Conservation (phyloP, 2,329 filamentous ascomycete species). For the Penicillium capsulatum region DNA sequence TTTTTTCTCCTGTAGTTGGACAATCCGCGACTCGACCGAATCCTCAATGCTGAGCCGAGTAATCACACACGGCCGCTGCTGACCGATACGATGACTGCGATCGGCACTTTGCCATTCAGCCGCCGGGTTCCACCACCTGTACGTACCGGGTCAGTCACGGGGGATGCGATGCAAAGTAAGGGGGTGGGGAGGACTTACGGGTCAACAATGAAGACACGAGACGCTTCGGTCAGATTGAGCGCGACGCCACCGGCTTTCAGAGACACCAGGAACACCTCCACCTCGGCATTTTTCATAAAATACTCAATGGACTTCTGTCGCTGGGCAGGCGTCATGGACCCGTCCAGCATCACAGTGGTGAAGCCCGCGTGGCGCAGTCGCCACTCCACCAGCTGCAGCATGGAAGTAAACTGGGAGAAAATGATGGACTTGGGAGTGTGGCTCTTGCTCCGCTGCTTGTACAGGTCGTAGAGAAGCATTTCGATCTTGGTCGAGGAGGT, state of each 20-base stretch:
- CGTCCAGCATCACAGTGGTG: constrained; percentile 96
- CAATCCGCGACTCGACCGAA: constrained; percentile 92
- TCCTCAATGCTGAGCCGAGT: constrained; percentile 95
- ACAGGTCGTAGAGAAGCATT: constrained; percentile 88
- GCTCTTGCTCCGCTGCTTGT: constrained; percentile 86
- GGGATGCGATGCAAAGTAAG: neutral
- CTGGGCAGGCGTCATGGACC: constrained; percentile 92
- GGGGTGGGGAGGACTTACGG: constrained; percentile 60
- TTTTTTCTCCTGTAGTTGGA: constrained; percentile 96
- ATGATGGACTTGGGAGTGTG: constrained; percentile 95
- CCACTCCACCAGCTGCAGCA: constrained; percentile 97
- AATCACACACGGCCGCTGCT: constrained; percentile 88
- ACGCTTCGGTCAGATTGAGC: constrained; percentile 90
- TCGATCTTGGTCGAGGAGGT: constrained; percentile 98
- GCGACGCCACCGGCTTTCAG: constrained; percentile 95
- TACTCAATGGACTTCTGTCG: constrained; percentile 90
- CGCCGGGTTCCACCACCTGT: constrained; percentile 98
- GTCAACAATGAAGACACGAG: constrained; percentile 91
- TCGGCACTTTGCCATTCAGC: constrained; percentile 98
- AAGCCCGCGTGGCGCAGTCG: constrained; percentile 93
- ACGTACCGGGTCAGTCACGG: constrained; percentile 25
- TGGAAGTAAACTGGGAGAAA: constrained; percentile 94
- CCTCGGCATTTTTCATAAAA: constrained; percentile 92
- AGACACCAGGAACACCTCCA: constrained; percentile 94
- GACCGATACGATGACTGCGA: constrained; percentile 88